Evolutionary conservation across 441 rosid genomes (phyloP).

Genomic region (Raphanus hybrid): DNA sequence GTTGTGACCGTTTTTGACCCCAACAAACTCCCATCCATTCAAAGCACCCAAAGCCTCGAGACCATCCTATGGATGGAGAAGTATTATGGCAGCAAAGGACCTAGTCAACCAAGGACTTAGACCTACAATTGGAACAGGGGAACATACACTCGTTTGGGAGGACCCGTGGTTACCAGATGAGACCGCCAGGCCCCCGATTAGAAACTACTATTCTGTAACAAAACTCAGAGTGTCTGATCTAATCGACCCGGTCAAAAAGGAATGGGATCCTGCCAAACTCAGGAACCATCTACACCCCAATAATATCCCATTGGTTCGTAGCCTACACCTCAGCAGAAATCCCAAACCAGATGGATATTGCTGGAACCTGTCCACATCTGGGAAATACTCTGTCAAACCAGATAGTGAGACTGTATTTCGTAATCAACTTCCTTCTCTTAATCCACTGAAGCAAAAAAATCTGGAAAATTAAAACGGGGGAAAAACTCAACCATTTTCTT

Average conservation of each 20-base stretch:
- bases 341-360: too few relatives aligned
- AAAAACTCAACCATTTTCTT: neutral
- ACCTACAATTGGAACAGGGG: neutral
- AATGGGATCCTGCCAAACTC: too few relatives aligned
- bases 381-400: neutral
- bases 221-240: neutral
- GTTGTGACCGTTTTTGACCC: too few relatives aligned
- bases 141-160: neutral
- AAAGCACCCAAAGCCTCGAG: neutral
- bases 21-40: neutral
- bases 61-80: neutral
- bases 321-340: too few relatives aligned
- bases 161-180: neutral
- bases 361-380: too few relatives aligned
- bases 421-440: neutral
- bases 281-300: too few relatives aligned
- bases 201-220: neutral
- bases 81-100: neutral
- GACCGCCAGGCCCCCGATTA: neutral
- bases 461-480: neutral
- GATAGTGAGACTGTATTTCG: neutral
- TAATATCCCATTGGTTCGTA: too few relatives aligned
- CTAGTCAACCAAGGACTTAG: neutral
- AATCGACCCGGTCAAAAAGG: neutral
- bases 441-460: neutral